Percentiles rank a stretch among this genome's conserved stretches.
Conservation (phyloP, 495 filamentous ascomycete species). For the Penicillium atrosanguineum region DNA sequence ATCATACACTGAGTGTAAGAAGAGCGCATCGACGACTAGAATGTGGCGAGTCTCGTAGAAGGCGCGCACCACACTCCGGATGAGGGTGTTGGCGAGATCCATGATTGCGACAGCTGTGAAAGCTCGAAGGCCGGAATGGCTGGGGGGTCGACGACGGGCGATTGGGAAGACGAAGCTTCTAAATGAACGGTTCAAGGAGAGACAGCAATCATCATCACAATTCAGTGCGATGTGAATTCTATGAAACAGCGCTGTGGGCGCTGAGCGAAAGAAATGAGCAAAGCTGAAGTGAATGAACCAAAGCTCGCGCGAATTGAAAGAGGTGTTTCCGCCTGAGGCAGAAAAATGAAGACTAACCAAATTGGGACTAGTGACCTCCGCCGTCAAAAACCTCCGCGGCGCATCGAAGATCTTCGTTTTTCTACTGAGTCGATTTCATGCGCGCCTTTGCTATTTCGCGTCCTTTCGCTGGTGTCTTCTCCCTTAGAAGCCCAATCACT, state of each 20-base stretch:
- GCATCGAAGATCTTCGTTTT: neutral
- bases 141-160: neutral
- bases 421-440: constrained; percentile 20
- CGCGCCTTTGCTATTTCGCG: constrained; percentile 17
- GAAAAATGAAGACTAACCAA: neutral
- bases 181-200: constrained; percentile 9
- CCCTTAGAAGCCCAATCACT: neutral
- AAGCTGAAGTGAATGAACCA: constrained; percentile 1
- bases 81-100: constrained; percentile 84
- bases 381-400: constrained; percentile 11
- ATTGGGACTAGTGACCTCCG: constrained; percentile 2
- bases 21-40: constrained; percentile 86
- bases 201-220: constrained; percentile 6
- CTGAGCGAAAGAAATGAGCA: neutral
- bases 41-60: constrained; percentile 92
- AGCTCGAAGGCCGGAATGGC: neutral
- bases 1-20: constrained; percentile 81
- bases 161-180: constrained; percentile 16
- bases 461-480: constrained; percentile 8
- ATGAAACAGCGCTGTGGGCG: neutral
- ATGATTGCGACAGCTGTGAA: constrained; percentile 39
- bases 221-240: neutral
- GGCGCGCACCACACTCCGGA: constrained; percentile 83
- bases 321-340: constrained; percentile 12
- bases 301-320: constrained; percentile 14